phyloP scores from a whole-genome alignment of 495 filamentous ascomycete species.

The Chaetomium fimeti region DNA sequence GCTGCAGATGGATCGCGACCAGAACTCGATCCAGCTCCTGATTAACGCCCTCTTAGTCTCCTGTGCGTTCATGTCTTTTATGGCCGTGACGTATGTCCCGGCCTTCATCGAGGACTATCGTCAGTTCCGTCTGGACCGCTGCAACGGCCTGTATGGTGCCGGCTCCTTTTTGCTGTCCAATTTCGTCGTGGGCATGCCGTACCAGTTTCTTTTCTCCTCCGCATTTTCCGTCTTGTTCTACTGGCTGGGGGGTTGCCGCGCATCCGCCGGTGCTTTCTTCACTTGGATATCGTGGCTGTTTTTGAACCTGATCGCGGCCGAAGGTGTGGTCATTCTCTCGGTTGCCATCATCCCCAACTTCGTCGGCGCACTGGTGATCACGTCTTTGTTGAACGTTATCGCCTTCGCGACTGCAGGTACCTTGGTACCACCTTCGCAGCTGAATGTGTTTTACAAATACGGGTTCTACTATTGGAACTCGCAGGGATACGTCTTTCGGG shows the following conservation, averaged over 20 bases:
- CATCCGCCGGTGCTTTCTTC: neutral
- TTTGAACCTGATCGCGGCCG: neutral
- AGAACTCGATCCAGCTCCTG: neutral
- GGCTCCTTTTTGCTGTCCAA: constrained; percentile 3
- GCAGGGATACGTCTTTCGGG: neutral
- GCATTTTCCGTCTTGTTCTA: neutral
- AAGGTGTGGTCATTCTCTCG: neutral
- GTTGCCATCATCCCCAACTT: neutral
- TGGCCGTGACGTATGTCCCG: neutral
- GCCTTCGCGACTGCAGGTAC: neutral
- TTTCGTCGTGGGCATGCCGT: neutral
- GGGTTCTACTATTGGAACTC: neutral
- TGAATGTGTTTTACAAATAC: neutral
- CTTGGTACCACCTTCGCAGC: neutral
- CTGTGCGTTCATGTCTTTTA: neutral
- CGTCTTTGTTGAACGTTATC: neutral
- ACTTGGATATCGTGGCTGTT: neutral
- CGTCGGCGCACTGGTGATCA: neutral
- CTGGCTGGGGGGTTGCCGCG: neutral
- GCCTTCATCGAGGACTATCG: constrained; percentile 3
- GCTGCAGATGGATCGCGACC: neutral
- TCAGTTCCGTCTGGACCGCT: neutral
- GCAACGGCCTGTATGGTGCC: neutral
- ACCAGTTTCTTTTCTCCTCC: neutral
- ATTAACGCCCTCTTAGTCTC: neutral